Base-by-base conservation (phyloP, 2,329 filamentous ascomycete genomes). In the Volutella citrinella region DNA sequence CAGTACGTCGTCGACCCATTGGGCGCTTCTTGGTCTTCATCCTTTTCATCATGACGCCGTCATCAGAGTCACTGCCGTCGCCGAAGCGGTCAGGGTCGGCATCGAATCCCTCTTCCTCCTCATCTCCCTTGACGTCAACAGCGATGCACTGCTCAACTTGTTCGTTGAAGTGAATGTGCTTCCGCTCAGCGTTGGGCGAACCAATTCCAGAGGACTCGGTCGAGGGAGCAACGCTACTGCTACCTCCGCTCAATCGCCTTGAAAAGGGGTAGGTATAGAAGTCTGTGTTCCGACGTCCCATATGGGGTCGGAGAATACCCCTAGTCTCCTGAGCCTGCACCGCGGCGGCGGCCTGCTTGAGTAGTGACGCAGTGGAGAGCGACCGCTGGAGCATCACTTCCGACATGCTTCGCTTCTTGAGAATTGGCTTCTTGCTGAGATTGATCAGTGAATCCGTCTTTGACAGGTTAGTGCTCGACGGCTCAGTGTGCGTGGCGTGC, bases 361-460 rank as follows among this genome's bases (percentile, higher is more conserved):
- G 68, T 12, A 97, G 72, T 6, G 90, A 95, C 4, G 90, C 91
- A 2, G 87, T 82, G 2, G 90, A 95, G 7, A 96, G 62, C 0
- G 90, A 96, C 43, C 83, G 78, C 58, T 95, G 89, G 8, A 97
- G 75, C 79, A 97, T 95, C 25, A 94, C 77, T 61, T 97, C 91
- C 0, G 91, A 97, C 74, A 95, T 91, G 61, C 87, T 95, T 46
- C 90, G 80, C 72, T 96, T 97, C 68, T 97, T 97, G 39, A 98
- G 65, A 40, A 97, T 97, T 3, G 90, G 87, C 64, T 95, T 95
- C 65, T 90, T 88, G 46, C 58, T 69, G 14, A 64, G 32, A 30
- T 80, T 78, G 45, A 84, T 64, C 44, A 88, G 84, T 0, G 87
- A 89, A 46, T 69, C 68, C 5, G 67, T 67, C 49, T 76, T 73